phyloP scores from a whole-genome alignment of 208 protist genomes.

The Balamuthia mandrillaris region DNA sequence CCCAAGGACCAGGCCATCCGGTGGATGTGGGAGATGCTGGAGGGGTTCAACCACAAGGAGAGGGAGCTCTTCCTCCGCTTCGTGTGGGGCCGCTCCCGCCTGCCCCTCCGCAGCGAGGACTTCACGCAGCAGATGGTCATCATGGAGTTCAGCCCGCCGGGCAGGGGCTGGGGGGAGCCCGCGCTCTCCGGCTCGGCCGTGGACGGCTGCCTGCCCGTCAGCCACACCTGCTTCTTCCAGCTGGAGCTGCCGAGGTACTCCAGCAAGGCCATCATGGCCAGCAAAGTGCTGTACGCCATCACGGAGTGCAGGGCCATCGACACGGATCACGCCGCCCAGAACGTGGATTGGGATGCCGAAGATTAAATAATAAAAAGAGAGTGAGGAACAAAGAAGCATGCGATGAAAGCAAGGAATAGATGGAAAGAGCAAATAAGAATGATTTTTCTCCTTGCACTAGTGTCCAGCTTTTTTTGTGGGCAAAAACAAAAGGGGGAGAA shows the following conservation, averaged over 20 bases:
- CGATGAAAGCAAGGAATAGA: too few species aligned
- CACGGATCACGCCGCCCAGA: conserved; percentile 25
- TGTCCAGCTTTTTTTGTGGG: too few species aligned
- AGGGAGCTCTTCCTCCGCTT: conserved; percentile 41
- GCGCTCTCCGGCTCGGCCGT: neutral
- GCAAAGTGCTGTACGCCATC: conserved; percentile 58
- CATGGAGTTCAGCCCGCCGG: neutral
- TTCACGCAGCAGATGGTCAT: conserved; percentile 42
- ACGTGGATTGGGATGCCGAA: conserved; percentile 37
- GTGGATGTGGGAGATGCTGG: conserved; percentile 10
- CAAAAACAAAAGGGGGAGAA: too few species aligned
- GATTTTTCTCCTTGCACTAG: too few species aligned
- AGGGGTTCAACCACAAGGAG: conserved; percentile 24
- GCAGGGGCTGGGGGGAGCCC: too few species aligned
- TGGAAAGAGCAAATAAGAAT: too few species aligned
- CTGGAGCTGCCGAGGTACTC: conserved; percentile 60
- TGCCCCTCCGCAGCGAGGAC: neutral
- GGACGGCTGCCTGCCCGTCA: conserved; percentile 13
- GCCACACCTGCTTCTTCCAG: conserved; percentile 69
- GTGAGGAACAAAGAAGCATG: neutral
- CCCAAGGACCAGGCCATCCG: conserved; percentile 6
- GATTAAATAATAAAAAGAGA: neutral
- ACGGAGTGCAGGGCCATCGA: conserved; percentile 42
- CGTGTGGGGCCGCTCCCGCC: neutral
- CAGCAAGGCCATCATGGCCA: conserved; percentile 22